A percentile compares a stretch with the other conserved stretches of the same genome.
These are phyloP conservation scores for Beauveria sp. DNA, from an alignment of 2,329 filamentous ascomycete genomes.

Conservation along the genomic window DNA sequence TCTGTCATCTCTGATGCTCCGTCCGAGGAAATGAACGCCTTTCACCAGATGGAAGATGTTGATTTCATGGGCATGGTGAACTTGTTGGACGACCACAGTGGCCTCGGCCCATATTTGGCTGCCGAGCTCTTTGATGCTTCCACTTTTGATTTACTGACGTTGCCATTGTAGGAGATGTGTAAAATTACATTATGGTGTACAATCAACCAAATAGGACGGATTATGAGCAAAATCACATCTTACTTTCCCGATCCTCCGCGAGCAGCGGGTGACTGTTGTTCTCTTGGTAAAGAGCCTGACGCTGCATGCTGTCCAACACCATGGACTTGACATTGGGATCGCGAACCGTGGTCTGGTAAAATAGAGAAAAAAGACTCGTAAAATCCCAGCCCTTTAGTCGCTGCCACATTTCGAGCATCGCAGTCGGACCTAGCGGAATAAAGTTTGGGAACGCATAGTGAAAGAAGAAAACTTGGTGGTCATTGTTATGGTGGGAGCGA, in stretches of 20 bases:
- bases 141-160: neutral
- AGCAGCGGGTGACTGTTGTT: constrained; percentile 5
- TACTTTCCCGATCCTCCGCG: neutral
- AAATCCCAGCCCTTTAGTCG: constrained; percentile 1
- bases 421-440: constrained; percentile 8
- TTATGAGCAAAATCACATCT: neutral
- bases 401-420: constrained; percentile 11
- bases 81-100: constrained; percentile 2
- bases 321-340: constrained; percentile 8
- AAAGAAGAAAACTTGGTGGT: constrained; percentile 10
- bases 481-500: constrained; percentile 3
- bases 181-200: neutral
- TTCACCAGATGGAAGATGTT: neutral
- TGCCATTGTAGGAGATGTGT: neutral
- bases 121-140: constrained; percentile 5
- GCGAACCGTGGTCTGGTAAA: constrained; percentile 7
- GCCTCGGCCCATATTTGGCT: constrained; percentile 2
- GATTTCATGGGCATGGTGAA: constrained; percentile 8
- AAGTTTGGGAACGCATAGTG: constrained; percentile 11
- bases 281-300: constrained; percentile 7
- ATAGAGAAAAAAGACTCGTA: constrained; percentile 1
- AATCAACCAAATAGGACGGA: neutral
- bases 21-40: neutral
- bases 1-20: neutral
- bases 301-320: constrained; percentile 7